Evolutionary conservation across 768 basidiomycete genomes (phyloP).

Genomic region (Peribolospora kevripleyi): DNA sequence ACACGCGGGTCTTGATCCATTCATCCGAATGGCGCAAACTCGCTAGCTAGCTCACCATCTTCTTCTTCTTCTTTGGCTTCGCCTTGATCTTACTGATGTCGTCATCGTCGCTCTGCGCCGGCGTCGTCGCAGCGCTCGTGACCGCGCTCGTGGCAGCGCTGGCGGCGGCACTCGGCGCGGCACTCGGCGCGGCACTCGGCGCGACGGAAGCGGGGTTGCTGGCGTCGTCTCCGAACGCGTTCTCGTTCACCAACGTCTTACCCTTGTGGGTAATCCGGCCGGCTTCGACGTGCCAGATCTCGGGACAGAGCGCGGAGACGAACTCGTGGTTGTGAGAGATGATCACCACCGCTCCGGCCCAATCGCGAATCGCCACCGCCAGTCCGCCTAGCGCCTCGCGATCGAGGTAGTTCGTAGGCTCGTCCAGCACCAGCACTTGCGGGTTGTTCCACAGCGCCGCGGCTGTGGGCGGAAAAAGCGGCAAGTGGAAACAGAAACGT

Average conservation of each 20-base stretch:
- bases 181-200: conserved; percentile 31
- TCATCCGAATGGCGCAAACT: too few relatives aligned
- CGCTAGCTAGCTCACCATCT: conserved; percentile 47
- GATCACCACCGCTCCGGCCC: conserved; percentile 83
- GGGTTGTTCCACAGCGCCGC: conserved; percentile 94
- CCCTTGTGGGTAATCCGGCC: conserved; percentile 71
- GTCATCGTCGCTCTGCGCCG: conserved; percentile 13
- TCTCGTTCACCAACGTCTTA: conserved; percentile 63
- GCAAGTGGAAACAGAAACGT: too few relatives aligned
- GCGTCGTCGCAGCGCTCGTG: conserved; percentile 13
- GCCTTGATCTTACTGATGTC: conserved; percentile 12
- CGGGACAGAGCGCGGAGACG: conserved; percentile 55
- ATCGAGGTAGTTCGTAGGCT: conserved; percentile 92
- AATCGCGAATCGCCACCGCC: conserved; percentile 80
- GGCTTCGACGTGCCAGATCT: conserved; percentile 81
- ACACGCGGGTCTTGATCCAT: too few relatives aligned
- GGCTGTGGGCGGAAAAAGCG: conserved; percentile 19
- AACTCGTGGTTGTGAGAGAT: conserved; percentile 91
- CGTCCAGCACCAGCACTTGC: conserved; percentile 35
- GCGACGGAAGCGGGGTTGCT: conserved; percentile 48
- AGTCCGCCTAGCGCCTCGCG: conserved; percentile 84
- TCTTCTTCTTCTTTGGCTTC: conserved; percentile 59
- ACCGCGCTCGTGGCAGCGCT: conserved; percentile 17
- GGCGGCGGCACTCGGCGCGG: conserved; percentile 28
- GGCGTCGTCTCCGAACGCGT: conserved; percentile 46